Evolutionary conservation across 2,329 filamentous ascomycete genomes (phyloP).

Genomic region (Sclerotinia nivalis): DNA sequence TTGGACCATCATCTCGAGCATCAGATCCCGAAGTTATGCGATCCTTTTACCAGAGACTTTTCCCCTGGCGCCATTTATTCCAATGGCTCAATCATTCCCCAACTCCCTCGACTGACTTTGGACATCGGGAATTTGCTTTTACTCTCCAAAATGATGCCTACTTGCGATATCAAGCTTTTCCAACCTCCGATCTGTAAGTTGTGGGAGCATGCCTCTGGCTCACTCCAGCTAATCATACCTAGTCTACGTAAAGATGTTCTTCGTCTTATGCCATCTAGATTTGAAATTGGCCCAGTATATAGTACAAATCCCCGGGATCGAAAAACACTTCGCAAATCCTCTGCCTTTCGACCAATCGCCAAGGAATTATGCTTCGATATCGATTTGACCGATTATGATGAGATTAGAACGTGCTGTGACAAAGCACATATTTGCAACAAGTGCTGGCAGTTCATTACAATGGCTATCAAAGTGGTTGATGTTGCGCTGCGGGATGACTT

Average conservation of each 20-base stretch:
- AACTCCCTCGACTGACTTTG: constrained; percentile 82
- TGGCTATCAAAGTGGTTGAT: constrained; percentile 95
- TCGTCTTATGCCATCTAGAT: constrained; percentile 83
- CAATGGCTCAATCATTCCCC: constrained; percentile 97
- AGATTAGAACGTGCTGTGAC: constrained; percentile 90
- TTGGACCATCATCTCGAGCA: constrained; percentile 46
- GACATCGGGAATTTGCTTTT: constrained; percentile 92
- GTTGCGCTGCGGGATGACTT: constrained; percentile 88
- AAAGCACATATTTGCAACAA: constrained; percentile 91
- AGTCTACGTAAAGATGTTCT: constrained; percentile 90
- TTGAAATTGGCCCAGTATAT: constrained; percentile 98
- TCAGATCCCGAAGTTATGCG: constrained; percentile 85
- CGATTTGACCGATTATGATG: constrained; percentile 98
- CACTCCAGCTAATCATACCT: constrained; percentile 29
- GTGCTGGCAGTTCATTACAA: constrained; percentile 97
- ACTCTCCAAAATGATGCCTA: constrained; percentile 92
- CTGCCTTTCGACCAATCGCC: constrained; percentile 79
- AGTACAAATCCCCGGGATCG: constrained; percentile 90
- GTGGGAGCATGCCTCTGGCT: neutral
- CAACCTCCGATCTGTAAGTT: constrained; percentile 61
- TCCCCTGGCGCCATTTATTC: constrained; percentile 92
- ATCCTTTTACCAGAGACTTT: constrained; percentile 92
- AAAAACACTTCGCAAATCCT: constrained; percentile 78
- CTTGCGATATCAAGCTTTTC: constrained; percentile 83
- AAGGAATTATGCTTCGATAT: constrained; percentile 99